A percentile compares a stretch with the other conserved stretches of the same genome.
phyloP scores from a whole-genome alignment of 495 filamentous ascomycete genomes.

The Podospora conica region DNA sequence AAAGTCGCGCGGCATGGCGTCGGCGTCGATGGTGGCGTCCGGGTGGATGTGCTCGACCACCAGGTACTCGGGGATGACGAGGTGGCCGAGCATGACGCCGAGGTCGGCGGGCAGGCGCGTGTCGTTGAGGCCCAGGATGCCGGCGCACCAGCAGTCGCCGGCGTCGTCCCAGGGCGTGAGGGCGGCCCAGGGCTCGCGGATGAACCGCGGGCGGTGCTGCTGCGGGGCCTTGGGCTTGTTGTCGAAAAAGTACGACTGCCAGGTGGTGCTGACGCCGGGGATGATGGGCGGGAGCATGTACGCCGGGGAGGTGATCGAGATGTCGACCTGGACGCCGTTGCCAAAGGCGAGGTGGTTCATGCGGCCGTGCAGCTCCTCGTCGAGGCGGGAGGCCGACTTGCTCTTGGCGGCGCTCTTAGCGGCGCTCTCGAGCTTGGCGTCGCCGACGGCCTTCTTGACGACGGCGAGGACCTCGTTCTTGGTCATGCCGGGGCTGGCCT shows the following conservation, averaged over 20 bases:
- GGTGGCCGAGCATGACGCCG: constrained; percentile 38
- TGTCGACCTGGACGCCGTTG: constrained; percentile 31
- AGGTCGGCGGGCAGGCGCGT: constrained; percentile 34
- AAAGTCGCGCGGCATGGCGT: constrained; percentile 51
- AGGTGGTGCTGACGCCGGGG: too few relatives aligned
- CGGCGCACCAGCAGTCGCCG: constrained; percentile 64
- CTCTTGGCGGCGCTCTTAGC: constrained; percentile 26
- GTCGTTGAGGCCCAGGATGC: constrained; percentile 19
- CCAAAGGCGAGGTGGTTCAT: constrained; percentile 39
- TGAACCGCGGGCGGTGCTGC: constrained; percentile 23
- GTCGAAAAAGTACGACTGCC: too few relatives aligned
- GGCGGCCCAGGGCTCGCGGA: constrained; percentile 32
- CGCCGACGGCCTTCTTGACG: constrained; percentile 30
- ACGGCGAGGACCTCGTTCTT: constrained; percentile 32
- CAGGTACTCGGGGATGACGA: constrained; percentile 49
- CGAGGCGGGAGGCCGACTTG: constrained; percentile 20
- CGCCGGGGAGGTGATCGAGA: constrained; percentile 21
- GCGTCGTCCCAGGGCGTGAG: constrained; percentile 53
- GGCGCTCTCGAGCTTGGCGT: constrained; percentile 32
- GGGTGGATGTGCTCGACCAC: constrained; percentile 59
- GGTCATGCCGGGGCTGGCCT: constrained; percentile 17
- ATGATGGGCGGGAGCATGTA: constrained; percentile 21
- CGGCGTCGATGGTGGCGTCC: constrained; percentile 46
- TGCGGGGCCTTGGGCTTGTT: constrained; percentile 8
- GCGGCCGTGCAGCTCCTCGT: constrained; percentile 29